Evolutionary conservation across 2,329 filamentous ascomycete species (phyloP), one percentile per base, ranked within the genome.

Genomic region (Pestalotiopsis sp.): DNA sequence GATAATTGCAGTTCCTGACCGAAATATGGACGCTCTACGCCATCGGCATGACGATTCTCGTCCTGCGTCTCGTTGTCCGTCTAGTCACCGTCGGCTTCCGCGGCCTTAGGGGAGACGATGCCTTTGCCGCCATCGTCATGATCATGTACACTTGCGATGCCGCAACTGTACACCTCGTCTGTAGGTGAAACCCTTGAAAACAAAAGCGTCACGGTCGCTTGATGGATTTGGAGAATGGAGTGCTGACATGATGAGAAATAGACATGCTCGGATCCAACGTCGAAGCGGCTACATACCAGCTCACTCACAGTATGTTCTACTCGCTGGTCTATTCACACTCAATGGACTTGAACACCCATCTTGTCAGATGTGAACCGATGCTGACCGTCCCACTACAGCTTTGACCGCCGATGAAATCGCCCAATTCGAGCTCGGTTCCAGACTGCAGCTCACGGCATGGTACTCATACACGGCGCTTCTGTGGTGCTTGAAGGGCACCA

Each of bases 21-120:
- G 79, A 81, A 65, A 79, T 80, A 74, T 82, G 79, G 80, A 71
- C 75, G 61, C 74, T 82, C n/a, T 82, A 77, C 68, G 64, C 71
- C 4, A 60, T 80, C 3, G 80, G 79, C 1, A 75, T 72, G 20
- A 14, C 75, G 0, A 74, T 77, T 63, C 80, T 82, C 25, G 73
- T 73, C 4, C 67, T 76, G 9, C 73, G 80, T 13, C 68, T 79
- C 1, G 77, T 79, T 52, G 77, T 75, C 27, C 75, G 80, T 3
- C 77, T 74, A 1, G 77, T 74, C 36, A 70, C 81, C 64, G 79
- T 80, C 1, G 80, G 80, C 1, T 66, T 76, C 4, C 70, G 72
- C 4, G 75, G 76, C 11, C 80, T 77, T 36, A 72, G 77, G 14
- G 71, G 71, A 17, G 80, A 82, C 64, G 80, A 82, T 60, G 77